phyloP scores from a whole-genome alignment of 2,329 filamentous ascomycete species.

The Beauveria brongniartii region DNA sequence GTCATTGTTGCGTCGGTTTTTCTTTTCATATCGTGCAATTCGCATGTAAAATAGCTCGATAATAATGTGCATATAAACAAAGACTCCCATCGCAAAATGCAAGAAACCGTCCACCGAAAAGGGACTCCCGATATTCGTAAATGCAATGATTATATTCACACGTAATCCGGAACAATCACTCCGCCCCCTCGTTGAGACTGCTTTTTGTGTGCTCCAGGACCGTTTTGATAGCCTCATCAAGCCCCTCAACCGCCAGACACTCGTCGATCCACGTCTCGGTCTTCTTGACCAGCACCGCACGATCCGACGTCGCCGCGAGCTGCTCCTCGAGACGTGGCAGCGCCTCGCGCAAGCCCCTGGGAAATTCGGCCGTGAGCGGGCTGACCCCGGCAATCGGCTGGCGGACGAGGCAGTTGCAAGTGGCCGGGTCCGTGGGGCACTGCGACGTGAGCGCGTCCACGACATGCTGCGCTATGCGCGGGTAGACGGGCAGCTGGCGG shows the following conservation, averaged over 20 bases:
- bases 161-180: not conserved
- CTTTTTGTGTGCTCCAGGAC: slow-evolving; percentile 47
- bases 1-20: not conserved
- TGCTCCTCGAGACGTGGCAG: slow-evolving; percentile 53
- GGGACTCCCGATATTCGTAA: not conserved
- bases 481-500: slow-evolving; percentile 53
- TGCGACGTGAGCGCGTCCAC: slow-evolving; percentile 53
- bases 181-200: slow-evolving; percentile 13
- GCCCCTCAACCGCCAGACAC: slow-evolving; percentile 38
- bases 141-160: not conserved
- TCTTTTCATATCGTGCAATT: not conserved
- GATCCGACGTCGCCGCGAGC: slow-evolving; percentile 37
- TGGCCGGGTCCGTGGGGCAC: slow-evolving; percentile 53
- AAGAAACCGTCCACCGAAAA: not conserved
- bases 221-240: slow-evolving; percentile 48
- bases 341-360: slow-evolving; percentile 57
- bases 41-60: not conserved
- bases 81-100: slow-evolving; percentile 3
- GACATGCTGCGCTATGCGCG: slow-evolving; percentile 65
- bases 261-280: slow-evolving; percentile 45
- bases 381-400: slow-evolving; percentile 61
- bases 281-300: slow-evolving; percentile 37
- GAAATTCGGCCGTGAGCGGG: slow-evolving; percentile 60
- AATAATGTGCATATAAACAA: slow-evolving; percentile 4
- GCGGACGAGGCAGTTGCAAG: slow-evolving; percentile 63